Base-by-base conservation (phyloP, 2,329 filamentous ascomycete species). In the Tolypocladium album region DNA sequence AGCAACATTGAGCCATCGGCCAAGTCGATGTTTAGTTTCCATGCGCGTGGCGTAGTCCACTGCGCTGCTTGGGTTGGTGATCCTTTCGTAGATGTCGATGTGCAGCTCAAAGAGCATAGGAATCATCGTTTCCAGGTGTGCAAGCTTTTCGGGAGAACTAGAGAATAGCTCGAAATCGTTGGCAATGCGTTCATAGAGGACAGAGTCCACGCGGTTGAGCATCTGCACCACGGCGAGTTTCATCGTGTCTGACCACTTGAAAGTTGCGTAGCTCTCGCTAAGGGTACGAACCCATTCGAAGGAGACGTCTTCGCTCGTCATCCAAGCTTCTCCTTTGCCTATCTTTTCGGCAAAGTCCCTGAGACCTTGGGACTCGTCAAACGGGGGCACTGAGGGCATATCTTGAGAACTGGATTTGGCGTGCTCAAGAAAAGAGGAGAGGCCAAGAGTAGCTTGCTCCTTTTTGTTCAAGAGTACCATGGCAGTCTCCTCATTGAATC, bases 401-500 rank as follows among this genome's bases (percentile, higher is more conserved):
- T 81, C 78, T 65, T 83, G 79, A 0, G 81, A 77, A 4, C 78
- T 78, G 0, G 80, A 75, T 64, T 86, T 86, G 1, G 83, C 80
- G 65, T 87, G 83, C 64, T 88, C 85, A 4, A 88, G 75, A 64
- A 88, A 87, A 4, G 83, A 84, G 1, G 81, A 83, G 20, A 86
- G 74, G 11, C 82, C 82, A 38, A 83, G 72, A 13, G 78, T 77
- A 0, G 79, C 75, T 27, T 77, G 73, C 55, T 82, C 80, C 59
- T 80, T 79, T 63, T 83, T 84, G 62, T 74, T 79, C 15, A 84
- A 69, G 13, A 86, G 68, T 6, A 82, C 74, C 62, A 77, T 79
- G 0, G 81, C 81, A 8, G 75, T 75, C n/a, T 82, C 80, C 59
- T 83, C 80, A 50, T 77, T 78, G 63, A 82, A 84, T 4, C 75